phyloP scores from a whole-genome alignment of 371 early-diverging fungal species.

The Syncephalastrum contaminatum region DNA sequence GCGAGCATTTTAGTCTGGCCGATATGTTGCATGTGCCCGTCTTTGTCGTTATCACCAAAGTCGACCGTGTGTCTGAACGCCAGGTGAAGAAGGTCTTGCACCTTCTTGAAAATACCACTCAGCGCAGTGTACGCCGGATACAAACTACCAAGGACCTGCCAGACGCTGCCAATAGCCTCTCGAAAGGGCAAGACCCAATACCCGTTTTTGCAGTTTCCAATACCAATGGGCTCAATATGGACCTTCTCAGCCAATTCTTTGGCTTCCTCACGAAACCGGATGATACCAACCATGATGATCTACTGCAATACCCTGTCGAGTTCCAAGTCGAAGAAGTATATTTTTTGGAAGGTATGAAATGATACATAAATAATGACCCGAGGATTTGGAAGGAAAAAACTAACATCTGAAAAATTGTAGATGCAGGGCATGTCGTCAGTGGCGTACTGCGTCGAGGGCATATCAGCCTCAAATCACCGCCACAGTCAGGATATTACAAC shows the following conservation, averaged over 20 bases:
- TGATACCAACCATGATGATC: conserved; percentile 23
- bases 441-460: conserved; percentile 55
- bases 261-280: conserved; percentile 63
- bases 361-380: conserved; percentile 13
- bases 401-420: conserved; percentile 18
- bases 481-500: conserved; percentile 26
- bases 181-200: conserved; percentile 52
- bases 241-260: conserved; percentile 70
- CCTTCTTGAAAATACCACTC: not conserved
- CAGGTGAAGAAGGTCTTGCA: conserved; percentile 70
- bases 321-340: conserved; percentile 89
- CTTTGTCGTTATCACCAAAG: conserved; percentile 86
- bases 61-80: conserved; percentile 83
- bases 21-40: conserved; percentile 83
- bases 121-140: conserved; percentile 50
- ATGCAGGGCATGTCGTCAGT: conserved; percentile 56
- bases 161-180: conserved; percentile 64
- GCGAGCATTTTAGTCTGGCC: conserved; percentile 85
- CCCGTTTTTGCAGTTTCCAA: conserved; percentile 90
- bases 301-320: conserved; percentile 63
- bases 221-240: conserved; percentile 84
- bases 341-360: conserved; percentile 73
- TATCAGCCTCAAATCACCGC: conserved; percentile 29
- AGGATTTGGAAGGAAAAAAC: not conserved
- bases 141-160: conserved; percentile 65